Evolutionary conservation across 164 flowering plant genomes (phyloP).

Genomic region (Liriodendron chinense): DNA sequence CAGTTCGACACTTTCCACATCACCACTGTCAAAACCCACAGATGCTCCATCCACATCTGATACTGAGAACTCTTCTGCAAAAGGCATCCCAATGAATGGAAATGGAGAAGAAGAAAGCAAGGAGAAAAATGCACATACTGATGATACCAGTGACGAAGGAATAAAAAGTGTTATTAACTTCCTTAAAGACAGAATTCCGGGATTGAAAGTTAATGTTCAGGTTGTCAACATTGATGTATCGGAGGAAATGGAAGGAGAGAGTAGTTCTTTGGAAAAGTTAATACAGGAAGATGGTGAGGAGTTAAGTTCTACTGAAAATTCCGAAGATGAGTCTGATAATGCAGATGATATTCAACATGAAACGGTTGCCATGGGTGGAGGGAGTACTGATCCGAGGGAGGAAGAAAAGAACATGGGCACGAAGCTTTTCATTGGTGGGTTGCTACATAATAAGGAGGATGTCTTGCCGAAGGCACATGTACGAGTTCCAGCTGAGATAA

Average conservation of each 20-base stretch:
- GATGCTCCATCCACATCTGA: constrained; percentile 35
- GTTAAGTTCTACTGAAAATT: constrained; percentile 32
- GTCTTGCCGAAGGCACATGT: constrained; percentile 47
- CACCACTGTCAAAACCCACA: constrained; percentile 38
- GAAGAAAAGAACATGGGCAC: constrained; percentile 46
- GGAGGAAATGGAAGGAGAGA: constrained; percentile 49
- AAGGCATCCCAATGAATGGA: constrained; percentile 42
- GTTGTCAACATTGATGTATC: constrained; percentile 59
- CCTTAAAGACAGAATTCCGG: constrained; percentile 84
- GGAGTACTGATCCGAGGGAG: constrained; percentile 35
- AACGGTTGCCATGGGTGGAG: constrained; percentile 37
- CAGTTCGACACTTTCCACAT: constrained; percentile 29
- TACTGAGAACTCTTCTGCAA: constrained; percentile 37
- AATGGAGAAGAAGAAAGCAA: constrained; percentile 43
- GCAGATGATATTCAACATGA: constrained; percentile 53
- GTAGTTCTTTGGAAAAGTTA: constrained; percentile 50
- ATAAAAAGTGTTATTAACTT: constrained; percentile 75
- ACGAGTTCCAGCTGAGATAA: constrained; percentile 77
- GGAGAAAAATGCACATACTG: constrained; percentile 53
- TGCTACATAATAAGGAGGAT: constrained; percentile 77
- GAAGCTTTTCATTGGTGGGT: constrained; percentile 83
- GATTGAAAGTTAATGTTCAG: constrained; percentile 76
- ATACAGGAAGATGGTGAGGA: constrained; percentile 55
- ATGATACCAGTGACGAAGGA: constrained; percentile 86
- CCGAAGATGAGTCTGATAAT: constrained; percentile 45